These are phyloP conservation scores for Rubia balearica DNA, from an alignment of 305 asterid species.

Conservation along the genomic window DNA sequence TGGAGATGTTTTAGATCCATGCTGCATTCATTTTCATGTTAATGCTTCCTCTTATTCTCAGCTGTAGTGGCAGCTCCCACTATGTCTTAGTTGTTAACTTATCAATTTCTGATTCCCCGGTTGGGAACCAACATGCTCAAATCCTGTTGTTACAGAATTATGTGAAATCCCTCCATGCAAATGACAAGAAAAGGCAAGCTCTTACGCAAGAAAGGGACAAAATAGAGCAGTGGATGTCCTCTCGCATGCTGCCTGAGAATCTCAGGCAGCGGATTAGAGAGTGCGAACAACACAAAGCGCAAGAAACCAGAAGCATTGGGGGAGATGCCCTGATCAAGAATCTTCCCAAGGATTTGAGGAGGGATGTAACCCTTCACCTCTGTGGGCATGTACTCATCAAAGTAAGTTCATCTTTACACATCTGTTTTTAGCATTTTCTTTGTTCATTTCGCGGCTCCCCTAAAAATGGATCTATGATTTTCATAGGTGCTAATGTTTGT, in stretches of 20 bases:
- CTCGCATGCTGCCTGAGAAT: constrained; percentile 43
- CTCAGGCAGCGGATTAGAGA: constrained; percentile 46
- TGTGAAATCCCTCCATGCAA: constrained; percentile 39
- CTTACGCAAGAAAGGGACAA: too few relatives aligned
- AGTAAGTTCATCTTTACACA: constrained; percentile 22
- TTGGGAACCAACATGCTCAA: neutral
- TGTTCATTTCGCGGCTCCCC: too few relatives aligned
- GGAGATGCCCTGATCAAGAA: constrained; percentile 46
- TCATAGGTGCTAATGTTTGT: constrained; percentile 51
- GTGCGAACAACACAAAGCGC: constrained; percentile 57
- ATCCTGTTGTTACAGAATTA: constrained; percentile 37
- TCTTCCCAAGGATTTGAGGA: constrained; percentile 59
- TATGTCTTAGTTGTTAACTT: neutral
- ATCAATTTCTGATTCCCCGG: neutral
- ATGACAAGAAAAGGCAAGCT: constrained; percentile 35
- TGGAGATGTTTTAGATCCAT: neutral
- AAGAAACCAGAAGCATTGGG: constrained; percentile 54
- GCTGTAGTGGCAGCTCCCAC: neutral
- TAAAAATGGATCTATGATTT: neutral
- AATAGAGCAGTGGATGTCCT: constrained; percentile 53
- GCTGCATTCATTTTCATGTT: neutral
- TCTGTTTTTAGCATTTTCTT: too few relatives aligned
- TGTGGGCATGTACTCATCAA: constrained; percentile 40
- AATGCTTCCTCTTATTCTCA: neutral
- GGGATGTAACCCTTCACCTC: constrained; percentile 61